Base-by-base conservation (phyloP, 2,329 filamentous ascomycete species). In the Neospermospora avenae region DNA sequence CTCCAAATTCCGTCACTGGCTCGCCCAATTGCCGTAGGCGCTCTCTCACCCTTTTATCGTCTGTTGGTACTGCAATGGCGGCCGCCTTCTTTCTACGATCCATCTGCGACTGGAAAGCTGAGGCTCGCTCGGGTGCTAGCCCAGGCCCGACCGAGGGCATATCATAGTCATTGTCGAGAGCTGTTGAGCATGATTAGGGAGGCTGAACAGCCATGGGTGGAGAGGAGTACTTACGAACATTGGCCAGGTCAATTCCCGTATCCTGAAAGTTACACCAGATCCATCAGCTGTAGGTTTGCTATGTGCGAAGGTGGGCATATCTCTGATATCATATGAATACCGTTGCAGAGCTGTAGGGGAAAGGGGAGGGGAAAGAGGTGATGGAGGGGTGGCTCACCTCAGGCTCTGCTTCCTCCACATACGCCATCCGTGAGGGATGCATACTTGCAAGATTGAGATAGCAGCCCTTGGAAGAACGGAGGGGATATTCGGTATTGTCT, bases 1-100 rank as follows among this genome's bases (percentile, higher is more conserved):
- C 95, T 60, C 93, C 95, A 66, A 99, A 99, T 0, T 98, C 81
- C 0, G 93, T 99, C 58, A 98, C 86, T 11, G 95, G 95, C 72
- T 99, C 90, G n/a, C 90, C 91, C 65, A 96, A 81, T 70, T 95
- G 89, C 66, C 95, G 86, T 61, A 98, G 82, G 66, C 85, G 86
- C 39, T 86, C 81, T 62, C 92, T 89, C 51, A 99, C 93, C 69
- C 90, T 86, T 63, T 84, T 87, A 78, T 99, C 95, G 73, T 97
- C 93, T 57, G 96, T 99, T 0, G 93, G 95, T 3, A 99, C 95
- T 13, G 90, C 88, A 68, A 98, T 90, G 11, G 89, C 89, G 18
- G 92, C 92, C 11, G 92, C 93, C 71, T 91, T 84, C 70, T 92
- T 86, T 76, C 96, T 97, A 63, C 93, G 90, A 70, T 92, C 89